Evolutionary conservation across 169 alveolate genomes (phyloP).

Genomic region (Eimeria falciformis): DNA sequence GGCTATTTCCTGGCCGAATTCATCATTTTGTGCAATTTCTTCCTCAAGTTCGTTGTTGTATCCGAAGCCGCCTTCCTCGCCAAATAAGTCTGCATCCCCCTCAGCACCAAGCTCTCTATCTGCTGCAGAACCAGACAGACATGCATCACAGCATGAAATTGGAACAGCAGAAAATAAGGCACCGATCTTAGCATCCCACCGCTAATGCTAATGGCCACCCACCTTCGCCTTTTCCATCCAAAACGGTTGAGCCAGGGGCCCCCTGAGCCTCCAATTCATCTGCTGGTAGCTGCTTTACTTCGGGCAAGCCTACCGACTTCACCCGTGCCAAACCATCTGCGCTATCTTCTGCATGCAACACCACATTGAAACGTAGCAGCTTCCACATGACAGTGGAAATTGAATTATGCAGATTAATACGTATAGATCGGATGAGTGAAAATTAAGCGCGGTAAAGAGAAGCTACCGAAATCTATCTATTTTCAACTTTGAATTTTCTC

Average conservation of each 20-base stretch:
- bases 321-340: conserved; percentile 1
- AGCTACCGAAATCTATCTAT: too few relatives aligned
- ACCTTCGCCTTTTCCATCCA: conserved; percentile 18
- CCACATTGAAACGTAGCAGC: not conserved
- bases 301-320: not conserved
- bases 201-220: not conserved
- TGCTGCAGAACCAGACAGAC: not conserved
- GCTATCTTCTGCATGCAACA: not conserved
- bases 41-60: conserved; percentile 15
- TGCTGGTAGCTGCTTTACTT: conserved; percentile 17
- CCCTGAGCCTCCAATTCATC: not conserved
- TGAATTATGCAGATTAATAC: too few relatives aligned
- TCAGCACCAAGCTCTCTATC: not conserved
- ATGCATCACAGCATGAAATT: not conserved
- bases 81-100: conserved; percentile 32
- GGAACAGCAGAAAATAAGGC: too few relatives aligned
- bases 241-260: not conserved
- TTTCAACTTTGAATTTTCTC: too few relatives aligned
- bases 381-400: not conserved
- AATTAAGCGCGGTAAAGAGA: too few relatives aligned
- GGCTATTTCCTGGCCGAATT: not conserved
- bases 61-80: not conserved
- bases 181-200: too few relatives aligned
- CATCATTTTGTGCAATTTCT: conserved; percentile 17
- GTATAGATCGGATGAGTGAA: too few relatives aligned